Conservation (phyloP, 306 rosid genomes). For the Trifolium subterraneum region DNA sequence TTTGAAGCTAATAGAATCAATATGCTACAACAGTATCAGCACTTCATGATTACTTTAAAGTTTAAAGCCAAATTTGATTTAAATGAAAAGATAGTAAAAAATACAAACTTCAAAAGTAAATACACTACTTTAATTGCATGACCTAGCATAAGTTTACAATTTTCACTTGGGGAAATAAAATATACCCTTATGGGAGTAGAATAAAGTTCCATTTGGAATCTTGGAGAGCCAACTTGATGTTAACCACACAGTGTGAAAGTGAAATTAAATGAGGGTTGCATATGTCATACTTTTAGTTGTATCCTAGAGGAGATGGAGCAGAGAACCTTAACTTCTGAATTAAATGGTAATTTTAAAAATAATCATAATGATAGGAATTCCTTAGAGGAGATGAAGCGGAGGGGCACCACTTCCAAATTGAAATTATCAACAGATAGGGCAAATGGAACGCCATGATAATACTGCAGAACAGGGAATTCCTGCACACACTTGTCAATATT, state of each 20-base stretch:
- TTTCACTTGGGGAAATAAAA: not conserved
- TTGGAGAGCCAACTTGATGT: not conserved
- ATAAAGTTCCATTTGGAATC: not conserved
- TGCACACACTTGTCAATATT: not conserved
- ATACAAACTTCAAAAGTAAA: not conserved
- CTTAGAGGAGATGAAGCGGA: not conserved
- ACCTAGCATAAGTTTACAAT: not conserved
- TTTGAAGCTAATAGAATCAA: slow-evolving; percentile 28
- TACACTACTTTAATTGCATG: not conserved
- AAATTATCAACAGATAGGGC: not conserved
- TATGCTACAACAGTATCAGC: not conserved
- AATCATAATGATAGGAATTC: not conserved
- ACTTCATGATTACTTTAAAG: slow-evolving; percentile 1
- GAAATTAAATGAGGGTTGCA: not conserved
- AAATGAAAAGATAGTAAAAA: not conserved
- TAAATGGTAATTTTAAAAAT: not conserved
- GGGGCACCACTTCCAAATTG: not conserved
- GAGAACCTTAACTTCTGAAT: not conserved
- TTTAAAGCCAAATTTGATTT: slow-evolving; percentile 1
- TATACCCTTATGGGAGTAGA: not conserved
- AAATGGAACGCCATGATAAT: slow-evolving; percentile 15
- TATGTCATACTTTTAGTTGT: not conserved
- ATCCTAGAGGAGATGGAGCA: not conserved
- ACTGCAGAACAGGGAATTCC: slow-evolving; percentile 1
- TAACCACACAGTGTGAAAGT: slow-evolving; percentile 1